phyloP scores from a whole-genome alignment of 1,284 basidiomycete species.

The Irpex sp. region DNA sequence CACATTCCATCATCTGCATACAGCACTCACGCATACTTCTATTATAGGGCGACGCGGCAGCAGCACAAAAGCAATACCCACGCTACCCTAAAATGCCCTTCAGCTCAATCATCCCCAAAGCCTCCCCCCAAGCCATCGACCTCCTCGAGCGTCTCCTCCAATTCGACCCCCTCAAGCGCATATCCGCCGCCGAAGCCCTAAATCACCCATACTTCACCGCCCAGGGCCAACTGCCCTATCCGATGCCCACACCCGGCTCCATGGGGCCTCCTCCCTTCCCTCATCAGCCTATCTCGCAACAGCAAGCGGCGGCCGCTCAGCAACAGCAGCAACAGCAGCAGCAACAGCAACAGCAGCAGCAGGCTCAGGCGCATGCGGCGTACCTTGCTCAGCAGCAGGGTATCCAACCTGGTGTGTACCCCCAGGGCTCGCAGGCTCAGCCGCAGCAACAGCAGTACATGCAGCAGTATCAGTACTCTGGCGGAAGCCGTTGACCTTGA shows the following conservation, averaged over 20 bases:
- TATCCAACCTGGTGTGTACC: conserved; percentile 26
- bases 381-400: conserved; percentile 40
- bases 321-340: conserved; percentile 40
- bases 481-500: conserved; percentile 10
- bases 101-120: conserved; percentile 88
- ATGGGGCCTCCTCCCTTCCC: conserved; percentile 70
- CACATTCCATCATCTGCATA: neutral
- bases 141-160: conserved; percentile 94
- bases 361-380: conserved; percentile 28
- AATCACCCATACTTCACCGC: conserved; percentile 89
- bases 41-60: conserved; percentile 71
- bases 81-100: conserved; percentile 91
- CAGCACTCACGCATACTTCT: conserved; percentile 3
- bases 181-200: conserved; percentile 91
- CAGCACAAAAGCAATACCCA: conserved; percentile 69
- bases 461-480: conserved; percentile 24
- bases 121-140: conserved; percentile 89
- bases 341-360: conserved; percentile 35
- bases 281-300: conserved; percentile 50
- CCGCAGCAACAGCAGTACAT: conserved; percentile 31
- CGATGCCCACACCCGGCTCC: conserved; percentile 47
- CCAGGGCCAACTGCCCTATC: conserved; percentile 36
- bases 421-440: conserved; percentile 30
- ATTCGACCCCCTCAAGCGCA: conserved; percentile 92
- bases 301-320: conserved; percentile 36